Conservation (phyloP, 169 alveolate genomes). For the Toxoplasma gondii region DNA sequence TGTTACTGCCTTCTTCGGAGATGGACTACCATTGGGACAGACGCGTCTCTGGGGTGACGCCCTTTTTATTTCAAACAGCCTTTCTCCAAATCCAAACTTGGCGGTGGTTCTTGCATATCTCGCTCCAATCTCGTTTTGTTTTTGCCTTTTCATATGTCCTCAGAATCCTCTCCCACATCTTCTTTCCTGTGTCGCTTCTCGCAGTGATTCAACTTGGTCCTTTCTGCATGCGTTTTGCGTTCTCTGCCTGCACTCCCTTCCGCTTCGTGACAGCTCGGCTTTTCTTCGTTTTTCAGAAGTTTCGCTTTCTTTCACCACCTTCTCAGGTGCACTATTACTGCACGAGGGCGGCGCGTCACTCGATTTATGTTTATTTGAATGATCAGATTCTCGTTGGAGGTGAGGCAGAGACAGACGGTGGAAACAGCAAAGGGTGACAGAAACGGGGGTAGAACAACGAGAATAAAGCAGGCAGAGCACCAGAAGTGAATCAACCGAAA, state of each 20-base stretch:
- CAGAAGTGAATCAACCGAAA: not conserved
- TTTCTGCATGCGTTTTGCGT: not conserved
- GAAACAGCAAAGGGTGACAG: not conserved
- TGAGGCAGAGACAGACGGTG: not conserved
- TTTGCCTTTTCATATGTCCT: no score
- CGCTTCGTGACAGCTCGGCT: not conserved
- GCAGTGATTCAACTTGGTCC: not conserved
- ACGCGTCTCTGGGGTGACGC: no score
- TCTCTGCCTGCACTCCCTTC: no score
- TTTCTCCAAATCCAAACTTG: no score
- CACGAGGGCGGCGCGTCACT: not conserved
- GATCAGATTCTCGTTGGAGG: conserved; percentile 13
- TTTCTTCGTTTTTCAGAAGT: not conserved
- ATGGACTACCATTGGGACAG: no score
- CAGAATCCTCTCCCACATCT: not conserved
- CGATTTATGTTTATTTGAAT: not conserved
- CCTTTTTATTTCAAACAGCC: no score
- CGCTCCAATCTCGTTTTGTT: no score
- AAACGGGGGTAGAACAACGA: no score
- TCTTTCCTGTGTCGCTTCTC: not conserved
- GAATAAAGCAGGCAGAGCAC: not conserved
- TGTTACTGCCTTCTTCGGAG: no score
- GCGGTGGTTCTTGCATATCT: no score
- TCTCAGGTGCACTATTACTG: not conserved
- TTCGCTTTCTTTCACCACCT: not conserved